Percentiles rank a stretch among this genome's conserved stretches.
phyloP scores from a whole-genome alignment of 1,284 basidiomycete species.

The Pseudozyma pruni region DNA sequence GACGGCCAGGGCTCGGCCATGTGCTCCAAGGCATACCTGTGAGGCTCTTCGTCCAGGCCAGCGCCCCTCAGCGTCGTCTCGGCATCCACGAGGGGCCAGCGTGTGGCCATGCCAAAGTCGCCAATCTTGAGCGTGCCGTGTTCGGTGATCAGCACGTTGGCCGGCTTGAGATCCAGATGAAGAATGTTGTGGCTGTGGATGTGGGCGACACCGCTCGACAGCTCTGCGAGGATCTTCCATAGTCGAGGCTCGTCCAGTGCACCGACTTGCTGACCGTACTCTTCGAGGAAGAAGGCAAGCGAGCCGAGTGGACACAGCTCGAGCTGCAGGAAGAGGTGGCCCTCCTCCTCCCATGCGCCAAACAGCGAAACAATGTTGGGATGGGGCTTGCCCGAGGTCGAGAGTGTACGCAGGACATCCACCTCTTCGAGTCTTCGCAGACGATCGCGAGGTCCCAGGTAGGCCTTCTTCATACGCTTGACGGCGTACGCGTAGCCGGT shows the following conservation, averaged over 20 bases:
- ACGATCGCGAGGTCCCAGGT: conserved; percentile 86
- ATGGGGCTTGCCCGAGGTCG: conserved; percentile 59
- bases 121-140: conserved; percentile 95
- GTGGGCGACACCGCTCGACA: conserved; percentile 81
- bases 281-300: conserved; percentile 88
- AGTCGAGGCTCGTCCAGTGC: conserved; percentile 91
- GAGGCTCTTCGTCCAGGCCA: conserved; percentile 33
- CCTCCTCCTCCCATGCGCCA: conserved; percentile 96
- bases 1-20: conserved; percentile 19
- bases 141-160: conserved; percentile 91
- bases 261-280: conserved; percentile 83
- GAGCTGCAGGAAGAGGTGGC: conserved; percentile 89
- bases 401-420: conserved; percentile 86
- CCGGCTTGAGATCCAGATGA: conserved; percentile 97
- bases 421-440: conserved; percentile 93
- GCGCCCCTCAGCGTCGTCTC: conserved; percentile 60
- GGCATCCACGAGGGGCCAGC: conserved; percentile 62
- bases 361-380: conserved; percentile 80
- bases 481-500: conserved; percentile 81
- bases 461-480: conserved; percentile 88
- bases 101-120: conserved; percentile 81
- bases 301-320: conserved; percentile 94
- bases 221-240: conserved; percentile 95
- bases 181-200: conserved; percentile 89
- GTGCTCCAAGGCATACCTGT: conserved; percentile 14